phyloP scores from a whole-genome alignment of 768 basidiomycete species.

The Paxillus ammoniavirescens region DNA sequence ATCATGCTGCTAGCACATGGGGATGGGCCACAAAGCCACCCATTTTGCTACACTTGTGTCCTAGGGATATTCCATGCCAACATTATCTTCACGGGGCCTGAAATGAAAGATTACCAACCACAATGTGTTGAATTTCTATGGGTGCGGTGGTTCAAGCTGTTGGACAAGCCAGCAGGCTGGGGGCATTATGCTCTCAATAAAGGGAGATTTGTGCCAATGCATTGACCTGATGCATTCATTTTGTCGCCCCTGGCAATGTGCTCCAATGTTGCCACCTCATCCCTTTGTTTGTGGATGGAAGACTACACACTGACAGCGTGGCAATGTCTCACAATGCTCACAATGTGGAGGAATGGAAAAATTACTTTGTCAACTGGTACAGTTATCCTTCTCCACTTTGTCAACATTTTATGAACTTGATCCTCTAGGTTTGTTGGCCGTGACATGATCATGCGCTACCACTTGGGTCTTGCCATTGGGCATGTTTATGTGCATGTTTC shows the following conservation, averaged over 20 bases:
- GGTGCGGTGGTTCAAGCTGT: not conserved
- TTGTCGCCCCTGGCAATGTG: not conserved
- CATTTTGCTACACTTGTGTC: too few species aligned
- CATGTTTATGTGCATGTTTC: too few species aligned
- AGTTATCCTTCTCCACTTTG: too few species aligned
- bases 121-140: not conserved
- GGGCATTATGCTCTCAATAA: not conserved
- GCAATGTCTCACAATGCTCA: not conserved
- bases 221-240: not conserved
- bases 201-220: not conserved
- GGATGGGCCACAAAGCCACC: too few species aligned
- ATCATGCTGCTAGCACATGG: not conserved
- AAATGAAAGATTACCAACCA: not conserved
- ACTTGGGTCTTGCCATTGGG: too few species aligned
- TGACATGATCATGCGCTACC: too few species aligned
- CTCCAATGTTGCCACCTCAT: not conserved
- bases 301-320: not conserved
- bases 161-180: not conserved
- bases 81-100: not conserved
- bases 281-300: not conserved
- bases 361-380: not conserved
- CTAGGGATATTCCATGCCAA: too few species aligned
- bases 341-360: not conserved
- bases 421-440: too few species aligned
- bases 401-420: too few species aligned